Percentiles rank a stretch among this genome's conserved stretches.
These are phyloP conservation scores for Aspergillus leporis DNA, from an alignment of 495 filamentous ascomycete genomes.

Conservation along the genomic window DNA sequence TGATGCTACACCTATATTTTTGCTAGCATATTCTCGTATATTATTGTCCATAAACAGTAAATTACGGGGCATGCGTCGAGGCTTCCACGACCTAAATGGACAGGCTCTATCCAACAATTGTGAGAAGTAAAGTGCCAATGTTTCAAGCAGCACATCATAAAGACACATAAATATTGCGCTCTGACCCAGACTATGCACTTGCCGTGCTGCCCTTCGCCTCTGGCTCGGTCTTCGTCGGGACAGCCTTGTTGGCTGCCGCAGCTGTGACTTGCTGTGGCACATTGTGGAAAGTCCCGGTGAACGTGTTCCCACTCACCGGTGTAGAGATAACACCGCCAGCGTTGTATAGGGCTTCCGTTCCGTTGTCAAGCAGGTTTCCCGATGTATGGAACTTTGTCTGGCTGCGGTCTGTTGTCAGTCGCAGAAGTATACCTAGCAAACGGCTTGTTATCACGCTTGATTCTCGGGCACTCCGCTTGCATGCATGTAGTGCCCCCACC, in stretches of 20 bases:
- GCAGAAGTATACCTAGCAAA: conserved; percentile 26
- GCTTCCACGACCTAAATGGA: not conserved
- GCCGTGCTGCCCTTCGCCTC: not conserved
- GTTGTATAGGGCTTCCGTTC: conserved; percentile 20
- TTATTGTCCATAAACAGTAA: too few species aligned
- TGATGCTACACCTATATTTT: too few species aligned
- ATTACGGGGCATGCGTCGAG: too few species aligned
- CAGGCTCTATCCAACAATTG: not conserved
- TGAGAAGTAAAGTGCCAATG: not conserved
- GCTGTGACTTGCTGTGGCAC: conserved; percentile 15
- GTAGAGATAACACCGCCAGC: conserved; percentile 11
- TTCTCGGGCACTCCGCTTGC: conserved; percentile 13
- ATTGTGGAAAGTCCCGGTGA: conserved; percentile 19
- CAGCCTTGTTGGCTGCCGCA: not conserved
- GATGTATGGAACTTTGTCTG: conserved; percentile 14
- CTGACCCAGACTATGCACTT: not conserved
- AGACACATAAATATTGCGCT: not conserved
- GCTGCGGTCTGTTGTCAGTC: conserved; percentile 26
- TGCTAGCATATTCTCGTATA: too few species aligned
- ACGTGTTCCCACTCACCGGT: conserved; percentile 19
- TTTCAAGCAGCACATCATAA: not conserved
- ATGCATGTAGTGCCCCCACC: conserved; percentile 17
- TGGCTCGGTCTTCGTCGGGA: not conserved
- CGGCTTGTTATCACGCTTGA: not conserved
- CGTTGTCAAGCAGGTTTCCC: conserved; percentile 14